Evolutionary conservation across 176 grass and related monocot species (phyloP).

Genomic region (Neostapfia colusana): DNA sequence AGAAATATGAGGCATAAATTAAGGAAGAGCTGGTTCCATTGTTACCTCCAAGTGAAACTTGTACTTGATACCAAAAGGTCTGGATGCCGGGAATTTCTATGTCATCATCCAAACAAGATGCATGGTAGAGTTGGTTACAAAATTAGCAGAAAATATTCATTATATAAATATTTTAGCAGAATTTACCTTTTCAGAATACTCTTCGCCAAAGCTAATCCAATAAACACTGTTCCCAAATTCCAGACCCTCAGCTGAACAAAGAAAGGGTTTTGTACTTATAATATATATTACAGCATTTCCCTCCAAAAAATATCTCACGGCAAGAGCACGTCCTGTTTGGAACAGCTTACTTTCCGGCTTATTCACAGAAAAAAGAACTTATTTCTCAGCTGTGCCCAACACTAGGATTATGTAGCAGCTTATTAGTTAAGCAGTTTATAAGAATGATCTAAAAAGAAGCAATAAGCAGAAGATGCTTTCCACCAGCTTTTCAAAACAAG

Average conservation of each 20-base stretch:
- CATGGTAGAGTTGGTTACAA: conserved; percentile 26
- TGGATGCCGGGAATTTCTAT: conserved; percentile 88
- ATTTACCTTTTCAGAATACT: conserved; percentile 65
- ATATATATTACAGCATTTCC: no score
- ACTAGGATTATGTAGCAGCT: not conserved
- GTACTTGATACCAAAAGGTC: conserved; percentile 90
- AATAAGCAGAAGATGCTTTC: not conserved
- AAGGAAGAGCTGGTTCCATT: conserved; percentile 7
- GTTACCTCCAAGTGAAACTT: conserved; percentile 96
- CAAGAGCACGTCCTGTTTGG: not conserved
- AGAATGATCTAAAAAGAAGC: not conserved
- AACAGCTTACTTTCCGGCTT: not conserved
- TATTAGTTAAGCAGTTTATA: not conserved
- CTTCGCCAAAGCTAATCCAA: conserved; percentile 76
- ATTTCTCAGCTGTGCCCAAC: not conserved
- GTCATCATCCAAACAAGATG: conserved; percentile 19
- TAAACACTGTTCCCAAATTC: conserved; percentile 95
- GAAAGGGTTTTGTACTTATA: conserved; percentile 24
- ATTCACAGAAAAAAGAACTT: not conserved
- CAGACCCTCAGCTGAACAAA: conserved; percentile 79
- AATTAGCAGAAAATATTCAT: conserved; percentile 10
- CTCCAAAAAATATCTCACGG: not conserved
- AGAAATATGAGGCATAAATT: conserved; percentile 11
- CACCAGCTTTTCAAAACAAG: not conserved
- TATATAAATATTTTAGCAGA: conserved; percentile 18